Conservation (phyloP, 352 stramenopile species). For the Phytophthora rubi region DNA sequence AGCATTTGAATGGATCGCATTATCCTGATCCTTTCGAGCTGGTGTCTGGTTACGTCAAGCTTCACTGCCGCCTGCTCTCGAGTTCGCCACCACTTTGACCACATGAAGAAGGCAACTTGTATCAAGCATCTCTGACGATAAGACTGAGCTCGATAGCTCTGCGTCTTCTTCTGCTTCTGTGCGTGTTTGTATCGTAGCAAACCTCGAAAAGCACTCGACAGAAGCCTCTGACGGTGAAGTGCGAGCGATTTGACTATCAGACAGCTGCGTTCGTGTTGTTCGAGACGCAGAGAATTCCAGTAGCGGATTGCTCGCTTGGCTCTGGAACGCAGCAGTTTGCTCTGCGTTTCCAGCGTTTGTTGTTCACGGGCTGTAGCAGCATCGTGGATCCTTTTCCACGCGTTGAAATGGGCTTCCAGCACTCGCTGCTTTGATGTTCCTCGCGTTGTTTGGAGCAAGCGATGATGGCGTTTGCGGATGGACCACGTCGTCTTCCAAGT, state of each 20-base stretch:
- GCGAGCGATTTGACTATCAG: constrained; percentile 23
- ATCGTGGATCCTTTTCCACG: constrained; percentile 30
- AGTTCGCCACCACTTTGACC: constrained; percentile 11
- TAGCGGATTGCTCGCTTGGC: constrained; percentile 18
- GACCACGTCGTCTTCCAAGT: constrained; percentile 45
- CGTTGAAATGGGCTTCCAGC: constrained; percentile 30
- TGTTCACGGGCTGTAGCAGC: neutral
- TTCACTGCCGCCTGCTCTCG: neutral
- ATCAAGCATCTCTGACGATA: neutral
- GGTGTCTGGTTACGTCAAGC: neutral
- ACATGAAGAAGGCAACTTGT: constrained; percentile 8
- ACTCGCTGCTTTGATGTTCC: constrained; percentile 23
- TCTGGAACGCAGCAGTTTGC: constrained; percentile 21
- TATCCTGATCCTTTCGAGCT: constrained; percentile 7
- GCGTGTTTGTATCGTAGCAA: constrained; percentile 7
- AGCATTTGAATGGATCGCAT: constrained; percentile 11
- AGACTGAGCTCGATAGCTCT: neutral
- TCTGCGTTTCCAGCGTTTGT: neutral
- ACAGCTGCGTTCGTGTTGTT: constrained; percentile 4
- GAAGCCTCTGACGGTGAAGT: constrained; percentile 26
- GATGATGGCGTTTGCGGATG: constrained; percentile 36
- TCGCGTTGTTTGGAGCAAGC: constrained; percentile 22
- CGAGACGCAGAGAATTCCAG: constrained; percentile 8
- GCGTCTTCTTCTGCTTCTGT: constrained; percentile 11
- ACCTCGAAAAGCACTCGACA: constrained; percentile 25